These are phyloP conservation scores for Xylaria sp. DNA, from an alignment of 2,329 filamentous ascomycete genomes.

Conservation along the genomic window DNA sequence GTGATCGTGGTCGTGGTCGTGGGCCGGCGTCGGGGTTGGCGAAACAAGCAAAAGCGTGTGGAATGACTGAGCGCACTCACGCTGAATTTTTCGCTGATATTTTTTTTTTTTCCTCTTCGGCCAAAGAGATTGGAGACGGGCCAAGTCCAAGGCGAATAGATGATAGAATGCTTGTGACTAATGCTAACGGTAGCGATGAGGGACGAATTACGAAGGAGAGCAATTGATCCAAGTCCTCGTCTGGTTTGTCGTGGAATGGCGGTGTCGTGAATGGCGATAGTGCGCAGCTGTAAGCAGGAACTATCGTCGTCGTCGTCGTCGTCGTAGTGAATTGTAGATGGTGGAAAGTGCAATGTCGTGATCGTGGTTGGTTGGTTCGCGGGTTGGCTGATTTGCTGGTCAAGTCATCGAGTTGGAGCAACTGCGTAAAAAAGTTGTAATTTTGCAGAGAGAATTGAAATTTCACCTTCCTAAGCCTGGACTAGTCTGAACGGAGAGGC, in stretches of 20 bases:
- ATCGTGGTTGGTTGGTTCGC: constrained; percentile 14
- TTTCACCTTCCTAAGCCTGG: constrained; percentile 22
- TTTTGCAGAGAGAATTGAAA: constrained; percentile 33
- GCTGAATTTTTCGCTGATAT: not conserved
- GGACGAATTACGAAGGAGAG: constrained; percentile 9
- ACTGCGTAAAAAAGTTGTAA: constrained; percentile 21
- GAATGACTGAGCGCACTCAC: constrained; percentile 29
- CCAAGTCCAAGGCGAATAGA: constrained; percentile 4
- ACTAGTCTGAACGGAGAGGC: constrained; percentile 2
- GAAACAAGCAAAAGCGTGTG: constrained; percentile 14
- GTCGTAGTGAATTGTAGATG: constrained; percentile 7
- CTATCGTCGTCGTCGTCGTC: constrained; percentile 7
- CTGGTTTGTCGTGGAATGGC: constrained; percentile 23
- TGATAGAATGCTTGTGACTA: constrained; percentile 1
- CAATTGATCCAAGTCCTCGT: constrained; percentile 15
- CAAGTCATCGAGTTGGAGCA: constrained; percentile 11
- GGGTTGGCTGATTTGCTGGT: constrained; percentile 1
- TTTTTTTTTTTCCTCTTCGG: not conserved
- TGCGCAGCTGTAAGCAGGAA: constrained; percentile 14
- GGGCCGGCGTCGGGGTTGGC: not conserved
- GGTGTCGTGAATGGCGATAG: constrained; percentile 14
- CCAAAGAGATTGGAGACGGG: constrained; percentile 1
- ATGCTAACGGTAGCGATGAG: constrained; percentile 12
- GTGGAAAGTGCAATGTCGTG: constrained; percentile 10
- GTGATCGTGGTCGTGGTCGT: constrained; percentile 11